Percentiles rank a stretch among this genome's conserved stretches.
Conservation (phyloP, 2,329 filamentous ascomycete genomes). For the Aspergillus persii region DNA sequence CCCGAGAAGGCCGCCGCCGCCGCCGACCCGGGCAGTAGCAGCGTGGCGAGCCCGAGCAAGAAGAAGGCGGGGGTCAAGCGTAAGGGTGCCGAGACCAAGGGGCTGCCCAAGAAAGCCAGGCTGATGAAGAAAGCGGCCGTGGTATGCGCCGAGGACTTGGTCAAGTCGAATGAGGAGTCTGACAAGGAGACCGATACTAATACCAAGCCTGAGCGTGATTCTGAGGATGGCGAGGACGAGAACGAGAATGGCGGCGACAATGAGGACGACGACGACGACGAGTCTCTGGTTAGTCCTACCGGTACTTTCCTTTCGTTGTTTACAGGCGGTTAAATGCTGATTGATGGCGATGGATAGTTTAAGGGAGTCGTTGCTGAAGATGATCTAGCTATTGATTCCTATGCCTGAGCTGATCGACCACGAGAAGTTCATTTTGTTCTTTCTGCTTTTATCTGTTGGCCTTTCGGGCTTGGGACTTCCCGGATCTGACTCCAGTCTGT, state of each 20-base stretch:
- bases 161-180: background rate
- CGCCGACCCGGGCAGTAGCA: slow-evolving; percentile 17
- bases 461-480: too few relatives aligned
- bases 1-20: background rate
- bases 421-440: too few relatives aligned
- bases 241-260: background rate
- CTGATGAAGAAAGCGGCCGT: slow-evolving; percentile 8
- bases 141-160: slow-evolving; percentile 10
- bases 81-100: background rate
- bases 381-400: too few relatives aligned
- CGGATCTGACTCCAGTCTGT: too few relatives aligned
- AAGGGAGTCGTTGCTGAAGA: background rate
- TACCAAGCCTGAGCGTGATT: too few relatives aligned
- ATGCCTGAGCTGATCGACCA: too few relatives aligned
- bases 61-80: slow-evolving; percentile 19
- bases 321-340: background rate
- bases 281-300: background rate
- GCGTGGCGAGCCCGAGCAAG: slow-evolving; percentile 12
- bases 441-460: background rate
- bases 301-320: background rate
- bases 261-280: background rate
- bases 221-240: background rate
- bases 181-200: slow-evolving; percentile 1
- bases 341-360: background rate
- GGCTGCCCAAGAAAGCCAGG: background rate